phyloP scores from a whole-genome alignment of 1,284 basidiomycete species.

The Melampsora allii-populina region DNA sequence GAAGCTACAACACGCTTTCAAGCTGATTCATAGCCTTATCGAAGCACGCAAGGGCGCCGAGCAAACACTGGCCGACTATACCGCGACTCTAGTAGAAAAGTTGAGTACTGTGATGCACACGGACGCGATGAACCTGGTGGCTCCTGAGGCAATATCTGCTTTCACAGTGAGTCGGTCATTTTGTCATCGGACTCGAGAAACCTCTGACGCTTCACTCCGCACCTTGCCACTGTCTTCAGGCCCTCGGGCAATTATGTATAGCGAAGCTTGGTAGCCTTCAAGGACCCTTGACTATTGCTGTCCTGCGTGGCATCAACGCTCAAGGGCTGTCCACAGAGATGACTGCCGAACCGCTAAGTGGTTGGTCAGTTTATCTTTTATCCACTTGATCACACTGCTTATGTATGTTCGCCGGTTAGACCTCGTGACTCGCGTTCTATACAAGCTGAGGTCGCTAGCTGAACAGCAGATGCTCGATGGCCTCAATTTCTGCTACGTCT shows the following conservation, averaged over 20 bases:
- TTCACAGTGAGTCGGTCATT: slow-evolving; percentile 24
- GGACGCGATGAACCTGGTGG: slow-evolving; percentile 48
- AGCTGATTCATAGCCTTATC: slow-evolving; percentile 56
- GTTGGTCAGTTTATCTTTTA: slow-evolving; percentile 9
- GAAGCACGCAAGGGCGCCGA: slow-evolving; percentile 57
- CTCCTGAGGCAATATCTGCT: slow-evolving; percentile 20
- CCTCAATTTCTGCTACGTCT: slow-evolving; percentile 76
- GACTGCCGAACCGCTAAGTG: slow-evolving; percentile 60
- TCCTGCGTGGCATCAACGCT: slow-evolving; percentile 67
- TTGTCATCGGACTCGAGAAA: neutral
- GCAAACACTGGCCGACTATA: slow-evolving; percentile 51
- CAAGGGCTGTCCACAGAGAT: slow-evolving; percentile 69
- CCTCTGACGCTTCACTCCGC: neutral
- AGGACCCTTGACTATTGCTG: slow-evolving; percentile 58
- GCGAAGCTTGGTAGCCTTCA: slow-evolving; percentile 31
- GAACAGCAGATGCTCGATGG: slow-evolving; percentile 80
- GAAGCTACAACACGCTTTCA: slow-evolving; percentile 65
- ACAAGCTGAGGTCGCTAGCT: slow-evolving; percentile 75
- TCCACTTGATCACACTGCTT: neutral
- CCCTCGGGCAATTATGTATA: slow-evolving; percentile 57
- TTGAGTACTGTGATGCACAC: slow-evolving; percentile 21
- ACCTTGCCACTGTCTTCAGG: slow-evolving; percentile 68
- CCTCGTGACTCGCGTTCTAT: slow-evolving; percentile 78
- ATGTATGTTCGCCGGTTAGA: slow-evolving; percentile 54
- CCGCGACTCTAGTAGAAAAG: slow-evolving; percentile 54